Base-by-base conservation (phyloP, 1,284 basidiomycete species). In the Cryptococcus sp. region DNA sequence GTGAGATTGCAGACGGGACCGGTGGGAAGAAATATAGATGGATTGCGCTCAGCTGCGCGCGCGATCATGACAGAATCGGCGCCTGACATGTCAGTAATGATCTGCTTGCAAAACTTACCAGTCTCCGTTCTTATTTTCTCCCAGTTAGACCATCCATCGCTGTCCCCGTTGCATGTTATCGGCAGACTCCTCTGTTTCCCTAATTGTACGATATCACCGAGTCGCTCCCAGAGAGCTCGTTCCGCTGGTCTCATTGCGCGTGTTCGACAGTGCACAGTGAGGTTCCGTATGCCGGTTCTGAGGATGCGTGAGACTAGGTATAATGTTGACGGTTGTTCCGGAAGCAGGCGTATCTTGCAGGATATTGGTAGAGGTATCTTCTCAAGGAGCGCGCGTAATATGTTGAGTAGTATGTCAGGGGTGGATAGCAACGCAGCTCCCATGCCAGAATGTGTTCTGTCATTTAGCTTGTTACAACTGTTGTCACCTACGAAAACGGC, bases 11-110 rank as follows among this genome's bases (percentile, higher is more conserved):
- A 88, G 5, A 81, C 74, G 3, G 90, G 81, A 4, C 91, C 90
- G 0, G 77, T 82, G 0, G 83, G 76, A 1, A 86, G 84, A 80
- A 99, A 99, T 69, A 91, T 89, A 0, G 89, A 88, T 0, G 93
- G 92, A 75, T 99, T 99, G 10, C 87, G 80, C 78, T 99, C 96
- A 7, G 94, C 94, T 0, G 88, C 91, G 15, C 93, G 88, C 7
- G 95, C 96, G 46, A 99, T 89, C 95, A 99, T 99, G 35, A 92
- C 87, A 0, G 91, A 92, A 65, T 89, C 86, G n/a, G 91, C 92
- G 22, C 89, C 90, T 89, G 56, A 3, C 20, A 23, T 42, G 47
- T 53, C 57, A 62, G 52, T 46, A 39, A 25, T 56, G 40, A 54
- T 52, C 47, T 11, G 16, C 49, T 44, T 22, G n/a, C 17, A 27